These are phyloP conservation scores for Aspergillus awamori DNA, from an alignment of 2,329 filamentous ascomycete species.

Conservation along the genomic window DNA sequence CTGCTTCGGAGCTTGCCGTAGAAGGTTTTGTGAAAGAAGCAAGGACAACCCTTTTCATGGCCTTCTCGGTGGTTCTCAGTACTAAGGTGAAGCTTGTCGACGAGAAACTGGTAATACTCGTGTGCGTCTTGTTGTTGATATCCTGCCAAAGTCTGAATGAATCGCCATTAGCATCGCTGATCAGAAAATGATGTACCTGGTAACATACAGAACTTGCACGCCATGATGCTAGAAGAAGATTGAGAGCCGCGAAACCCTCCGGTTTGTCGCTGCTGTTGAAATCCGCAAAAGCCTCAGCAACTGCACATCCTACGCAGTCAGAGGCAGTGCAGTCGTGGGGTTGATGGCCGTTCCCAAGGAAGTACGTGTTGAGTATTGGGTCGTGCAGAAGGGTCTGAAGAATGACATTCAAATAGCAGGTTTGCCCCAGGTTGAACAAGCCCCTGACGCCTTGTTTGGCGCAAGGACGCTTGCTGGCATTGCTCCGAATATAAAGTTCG, in stretches of 20 bases:
- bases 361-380: constrained; percentile 86
- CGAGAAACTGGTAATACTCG: constrained; percentile 94
- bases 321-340: constrained; percentile 68
- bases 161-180: constrained; percentile 3
- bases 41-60: constrained; percentile 65
- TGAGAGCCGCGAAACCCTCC: constrained; percentile 86
- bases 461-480: constrained; percentile 79
- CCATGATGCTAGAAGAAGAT: constrained; percentile 88
- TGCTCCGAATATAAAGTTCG: constrained; percentile 73
- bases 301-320: constrained; percentile 62
- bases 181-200: neutral
- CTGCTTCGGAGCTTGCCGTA: constrained; percentile 89
- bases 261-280: constrained; percentile 67
- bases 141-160: constrained; percentile 69
- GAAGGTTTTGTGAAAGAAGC: constrained; percentile 92
- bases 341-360: constrained; percentile 86
- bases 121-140: constrained; percentile 97
- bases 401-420: constrained; percentile 97
- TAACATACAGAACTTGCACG: constrained; percentile 71
- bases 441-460: constrained; percentile 85
- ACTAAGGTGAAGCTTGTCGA: constrained; percentile 82
- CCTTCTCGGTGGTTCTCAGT: constrained; percentile 72
- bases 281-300: constrained; percentile 66
- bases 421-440: constrained; percentile 97
- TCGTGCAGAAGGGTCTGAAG: constrained; percentile 93